Percentiles rank a stretch among this genome's conserved stretches.
Evolutionary conservation across 1,139 yeast genomes (phyloP).

Genomic region (Suhomyces ambrosiae): DNA sequence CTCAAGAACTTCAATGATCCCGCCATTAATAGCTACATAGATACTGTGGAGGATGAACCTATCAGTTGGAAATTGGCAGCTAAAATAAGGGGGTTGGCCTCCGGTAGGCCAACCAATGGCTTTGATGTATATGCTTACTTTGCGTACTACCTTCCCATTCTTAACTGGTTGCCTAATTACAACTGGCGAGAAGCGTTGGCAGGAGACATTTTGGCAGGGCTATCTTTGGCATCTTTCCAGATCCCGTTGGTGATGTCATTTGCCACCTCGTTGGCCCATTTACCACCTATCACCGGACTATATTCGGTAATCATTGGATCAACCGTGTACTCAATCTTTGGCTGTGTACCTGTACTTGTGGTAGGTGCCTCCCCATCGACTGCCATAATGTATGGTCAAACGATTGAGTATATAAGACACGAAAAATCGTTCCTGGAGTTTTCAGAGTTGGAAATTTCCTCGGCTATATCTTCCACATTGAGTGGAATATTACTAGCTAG

Average conservation of each 20-base stretch:
- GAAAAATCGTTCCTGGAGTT: constrained; percentile 17
- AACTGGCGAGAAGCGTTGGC: constrained; percentile 16
- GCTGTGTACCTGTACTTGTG: constrained; percentile 36
- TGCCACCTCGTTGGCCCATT: constrained; percentile 35
- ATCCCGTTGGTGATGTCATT: constrained; percentile 41
- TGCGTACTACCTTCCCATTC: constrained; percentile 36
- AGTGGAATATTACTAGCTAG: constrained; percentile 31
- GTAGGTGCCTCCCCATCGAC: constrained; percentile 40
- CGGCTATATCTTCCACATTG: constrained; percentile 28
- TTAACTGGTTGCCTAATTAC: constrained; percentile 36
- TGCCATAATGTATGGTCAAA: constrained; percentile 35
- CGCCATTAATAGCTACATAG: constrained; percentile 19
- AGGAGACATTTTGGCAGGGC: constrained; percentile 38
- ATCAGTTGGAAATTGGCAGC: constrained; percentile 14
- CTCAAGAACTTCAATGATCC: constrained; percentile 25
- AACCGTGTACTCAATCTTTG: constrained; percentile 31
- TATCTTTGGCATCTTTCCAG: constrained; percentile 37
- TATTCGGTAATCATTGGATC: constrained; percentile 34
- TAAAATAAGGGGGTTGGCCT: constrained; percentile 12
- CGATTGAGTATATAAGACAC: constrained; percentile 26
- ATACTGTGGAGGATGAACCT: constrained; percentile 4
- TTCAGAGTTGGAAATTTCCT: constrained; percentile 27
- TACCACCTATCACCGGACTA: constrained; percentile 35
- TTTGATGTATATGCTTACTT: constrained; percentile 30
- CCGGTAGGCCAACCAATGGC: constrained; percentile 7